Conservation (phyloP, 163 green algal genomes). For the Scenedesmus sp. region DNA sequence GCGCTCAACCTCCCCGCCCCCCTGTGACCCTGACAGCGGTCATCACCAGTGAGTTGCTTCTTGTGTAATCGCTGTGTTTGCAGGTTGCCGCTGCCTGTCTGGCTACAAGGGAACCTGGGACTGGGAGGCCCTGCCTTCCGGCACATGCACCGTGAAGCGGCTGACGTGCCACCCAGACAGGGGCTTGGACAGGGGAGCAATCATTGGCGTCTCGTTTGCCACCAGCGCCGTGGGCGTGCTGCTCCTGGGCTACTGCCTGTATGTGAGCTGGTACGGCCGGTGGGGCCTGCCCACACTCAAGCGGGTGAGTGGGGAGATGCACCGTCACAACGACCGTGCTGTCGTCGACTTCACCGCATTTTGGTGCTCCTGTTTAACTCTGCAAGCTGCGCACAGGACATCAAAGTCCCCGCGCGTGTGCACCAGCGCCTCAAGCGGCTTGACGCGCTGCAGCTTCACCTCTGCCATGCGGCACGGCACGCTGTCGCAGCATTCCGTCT, state of each 20-base stretch:
- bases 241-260: constrained; percentile 27
- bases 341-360: too few relatives aligned
- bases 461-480: too few relatives aligned
- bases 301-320: constrained; percentile 4
- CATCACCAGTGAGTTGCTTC: too few relatives aligned
- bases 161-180: background rate
- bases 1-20: too few relatives aligned
- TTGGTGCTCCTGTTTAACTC: too few relatives aligned
- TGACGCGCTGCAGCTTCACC: too few relatives aligned
- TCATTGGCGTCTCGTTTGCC: background rate
- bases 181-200: background rate
- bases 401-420: too few relatives aligned
- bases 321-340: too few relatives aligned
- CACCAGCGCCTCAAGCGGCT: too few relatives aligned
- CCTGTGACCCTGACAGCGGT: too few relatives aligned
- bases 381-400: too few relatives aligned
- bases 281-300: constrained; percentile 38
- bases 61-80: background rate
- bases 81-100: background rate
- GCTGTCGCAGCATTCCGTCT: too few relatives aligned
- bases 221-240: background rate
- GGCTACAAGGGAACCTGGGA: background rate
- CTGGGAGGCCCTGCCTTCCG: background rate
- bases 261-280: constrained; percentile 48
- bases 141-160: background rate